These are phyloP conservation scores for Lasiodiplodia gonubiensis DNA, from an alignment of 2,329 filamentous ascomycete genomes.

Conservation along the genomic window DNA sequence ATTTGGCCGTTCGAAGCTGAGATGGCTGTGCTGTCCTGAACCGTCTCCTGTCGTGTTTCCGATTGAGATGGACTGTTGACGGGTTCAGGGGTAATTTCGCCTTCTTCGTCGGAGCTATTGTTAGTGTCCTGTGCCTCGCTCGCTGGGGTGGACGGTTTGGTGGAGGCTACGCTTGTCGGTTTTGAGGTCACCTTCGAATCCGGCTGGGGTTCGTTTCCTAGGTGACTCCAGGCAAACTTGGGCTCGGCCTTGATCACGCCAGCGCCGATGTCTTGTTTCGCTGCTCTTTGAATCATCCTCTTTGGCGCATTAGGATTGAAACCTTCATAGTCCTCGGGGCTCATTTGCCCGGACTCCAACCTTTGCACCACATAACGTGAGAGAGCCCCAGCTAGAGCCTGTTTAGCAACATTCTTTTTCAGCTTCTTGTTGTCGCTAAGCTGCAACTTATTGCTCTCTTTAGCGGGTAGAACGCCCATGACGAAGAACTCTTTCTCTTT, in stretches of 20 bases:
- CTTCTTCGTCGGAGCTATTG: constrained; percentile 11
- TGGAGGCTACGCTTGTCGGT: not conserved
- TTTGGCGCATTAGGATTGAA: constrained; percentile 1
- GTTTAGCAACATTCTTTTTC: not conserved
- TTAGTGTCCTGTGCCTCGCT: not conserved
- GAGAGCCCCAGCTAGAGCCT: not conserved
- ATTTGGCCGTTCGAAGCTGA: not conserved
- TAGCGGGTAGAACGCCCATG: not conserved
- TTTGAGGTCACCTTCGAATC: not conserved
- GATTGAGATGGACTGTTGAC: not conserved
- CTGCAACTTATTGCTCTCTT: not conserved
- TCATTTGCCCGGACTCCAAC: not conserved
- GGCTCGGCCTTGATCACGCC: not conserved
- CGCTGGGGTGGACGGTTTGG: not conserved
- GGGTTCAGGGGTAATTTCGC: constrained; percentile 8
- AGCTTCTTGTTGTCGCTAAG: constrained; percentile 6
- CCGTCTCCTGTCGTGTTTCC: not conserved
- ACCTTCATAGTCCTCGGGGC: not conserved
- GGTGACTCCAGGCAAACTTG: not conserved
- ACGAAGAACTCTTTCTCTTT: not conserved
- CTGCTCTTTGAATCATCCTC: not conserved
- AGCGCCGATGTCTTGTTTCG: not conserved
- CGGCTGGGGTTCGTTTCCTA: not conserved
- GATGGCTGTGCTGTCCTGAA: not conserved
- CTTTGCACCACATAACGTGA: not conserved